phyloP scores from a whole-genome alignment of 1,284 basidiomycete species.

The Bjerkandera adusta region DNA sequence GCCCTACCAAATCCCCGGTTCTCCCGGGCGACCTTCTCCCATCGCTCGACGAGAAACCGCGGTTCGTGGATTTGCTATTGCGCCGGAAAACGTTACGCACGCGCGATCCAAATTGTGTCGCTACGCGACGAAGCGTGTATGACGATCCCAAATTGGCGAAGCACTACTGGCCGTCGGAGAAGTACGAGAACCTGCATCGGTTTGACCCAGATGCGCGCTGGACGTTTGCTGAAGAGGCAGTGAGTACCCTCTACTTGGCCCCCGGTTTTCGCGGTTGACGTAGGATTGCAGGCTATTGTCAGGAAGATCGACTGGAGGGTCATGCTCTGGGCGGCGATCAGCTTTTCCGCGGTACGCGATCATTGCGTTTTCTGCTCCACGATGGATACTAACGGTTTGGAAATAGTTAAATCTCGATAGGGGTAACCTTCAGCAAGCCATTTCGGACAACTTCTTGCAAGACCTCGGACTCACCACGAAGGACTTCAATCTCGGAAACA shows the following conservation, averaged over 20 bases:
- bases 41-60: no score
- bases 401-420: constrained; percentile 12
- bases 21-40: no score
- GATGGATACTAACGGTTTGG: background rate
- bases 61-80: no score
- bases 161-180: constrained; percentile 48
- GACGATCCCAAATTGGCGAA: constrained; percentile 42
- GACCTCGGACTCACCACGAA: constrained; percentile 56
- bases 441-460: constrained; percentile 55
- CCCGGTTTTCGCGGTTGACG: no score
- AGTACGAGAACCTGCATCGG: constrained; percentile 57
- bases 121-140: constrained; percentile 19
- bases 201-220: constrained; percentile 62
- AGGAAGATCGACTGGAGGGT: no score
- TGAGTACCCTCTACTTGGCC: no score
- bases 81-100: background rate
- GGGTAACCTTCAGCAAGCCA: constrained; percentile 40
- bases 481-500: no score
- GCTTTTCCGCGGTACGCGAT: constrained; percentile 45
- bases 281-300: constrained; percentile 54
- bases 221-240: constrained; percentile 60
- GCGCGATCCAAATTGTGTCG: constrained; percentile 15
- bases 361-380: no score
- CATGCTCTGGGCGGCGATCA: constrained; percentile 53
- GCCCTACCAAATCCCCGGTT: background rate